Base-by-base conservation (phyloP, 768 basidiomycete species). In the Suillus alpinus region DNA sequence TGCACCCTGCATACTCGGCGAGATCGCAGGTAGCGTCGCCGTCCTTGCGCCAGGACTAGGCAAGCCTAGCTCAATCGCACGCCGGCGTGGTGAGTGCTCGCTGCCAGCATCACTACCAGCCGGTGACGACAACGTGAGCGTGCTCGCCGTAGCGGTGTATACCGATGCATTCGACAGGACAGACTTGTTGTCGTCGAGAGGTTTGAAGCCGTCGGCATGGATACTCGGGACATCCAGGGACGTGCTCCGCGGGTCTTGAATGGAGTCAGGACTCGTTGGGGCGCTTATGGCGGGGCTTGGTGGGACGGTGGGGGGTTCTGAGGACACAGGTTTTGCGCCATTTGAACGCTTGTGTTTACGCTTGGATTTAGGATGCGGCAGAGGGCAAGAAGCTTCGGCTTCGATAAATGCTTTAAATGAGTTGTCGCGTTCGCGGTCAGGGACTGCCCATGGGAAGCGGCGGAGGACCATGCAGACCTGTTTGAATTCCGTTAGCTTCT, bases 371-470 rank as follows among this genome's bases (percentile, higher is more conserved):
- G 64, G 73, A 2, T 69, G 68, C 13, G 77, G 74, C 59, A 76
- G 73, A n/a, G 73, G 74, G 65, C 79, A 83, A 72, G 97, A 95
- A 29, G 95, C 95, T 73, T 99, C 95, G 37, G 94, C 91, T 66
- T 89, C 83, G 65, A 98, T 89, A 70, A 97, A 99, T 8, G 94
- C 87, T 62, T 88, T 85, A 80, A 94, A 99, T 70, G 88, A 91
- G 59, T 91, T 84, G 72, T 98, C 97, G 18, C 87, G 86, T 83
- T 96, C 96, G 68, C 87, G 81, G 71, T 99, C 97, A 12, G 97
- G 96, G 59, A 98, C 91, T 75, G 94, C 98, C 97, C 97, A 99
- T 5, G 97, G 97, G 81, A 99, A 99, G 56, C 97, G 85, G 57
- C 96, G 84, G 37, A 99, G 84, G 65, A 97, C 81, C 97, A 99